Base-by-base conservation (phyloP, 768 basidiomycete genomes). In the Pisolithus sp. region DNA sequence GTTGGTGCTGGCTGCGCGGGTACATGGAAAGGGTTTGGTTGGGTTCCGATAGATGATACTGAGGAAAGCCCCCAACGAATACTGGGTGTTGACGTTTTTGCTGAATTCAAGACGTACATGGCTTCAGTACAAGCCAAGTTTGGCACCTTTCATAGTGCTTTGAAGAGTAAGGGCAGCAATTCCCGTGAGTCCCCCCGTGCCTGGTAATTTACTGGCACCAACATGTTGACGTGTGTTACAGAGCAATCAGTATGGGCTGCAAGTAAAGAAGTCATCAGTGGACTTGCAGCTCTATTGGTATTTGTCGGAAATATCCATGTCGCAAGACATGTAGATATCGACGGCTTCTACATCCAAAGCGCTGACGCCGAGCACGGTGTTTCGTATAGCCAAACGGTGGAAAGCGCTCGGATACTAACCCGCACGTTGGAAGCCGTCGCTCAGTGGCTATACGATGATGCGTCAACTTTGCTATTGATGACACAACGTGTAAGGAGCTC, bases 11-110 rank as follows among this genome's bases (percentile, higher is more conserved):
- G 92, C 4, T 72, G 75, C 48, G 90, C 77, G 21, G 89, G 78
- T 8, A 72, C 73, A 20, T 93, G 91, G 91, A 87, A 82, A 58
- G 92, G 89, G 12, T 89, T 90, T 57, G 93, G 92, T 31, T 93
- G 85, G 77, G 79, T 87, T 39, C 73, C 79, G 23, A 63, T 77
- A 41, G 76, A 77, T 37, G 76, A 77, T 28, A 73, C 76, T 7
- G 71, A 73, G 18, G 74, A 74, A 28, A 64, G 63, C 28, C 78
- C 81, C 17, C 69, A 70, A 58, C 74, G 73, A 44, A 59, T 72
- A 36, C 67, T 89, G 48, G 71, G 75, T 18, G 64, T 74, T 2
- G 79, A 81, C 20, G 73, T 80, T 23, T 70, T 85, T 46, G 66
- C 69, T 12, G 82, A 86, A 51, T 66, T 89, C 58, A 75, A 71